Conservation (phyloP, 2,329 filamentous ascomycete species). For the Monosporascus ibericus region DNA sequence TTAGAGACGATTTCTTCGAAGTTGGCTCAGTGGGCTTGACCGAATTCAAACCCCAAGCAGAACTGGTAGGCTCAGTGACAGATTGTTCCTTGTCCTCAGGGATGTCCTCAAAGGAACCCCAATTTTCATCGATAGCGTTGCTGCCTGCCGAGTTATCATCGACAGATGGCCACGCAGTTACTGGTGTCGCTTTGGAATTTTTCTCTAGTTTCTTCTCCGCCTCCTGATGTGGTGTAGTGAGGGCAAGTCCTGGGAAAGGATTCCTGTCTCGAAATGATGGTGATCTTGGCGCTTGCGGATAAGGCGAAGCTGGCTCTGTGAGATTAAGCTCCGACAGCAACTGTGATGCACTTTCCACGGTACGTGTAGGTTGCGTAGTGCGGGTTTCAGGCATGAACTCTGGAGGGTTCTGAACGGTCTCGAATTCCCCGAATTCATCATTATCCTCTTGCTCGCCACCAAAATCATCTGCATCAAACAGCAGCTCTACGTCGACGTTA, state of each 20-base stretch:
- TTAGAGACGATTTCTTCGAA: constrained; percentile 1
- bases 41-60: constrained; percentile 24
- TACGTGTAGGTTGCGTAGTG: constrained; percentile 19
- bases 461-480: constrained; percentile 61
- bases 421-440: constrained; percentile 57
- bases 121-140: constrained; percentile 36
- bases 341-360: constrained; percentile 22
- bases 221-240: constrained; percentile 35
- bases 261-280: constrained; percentile 49
- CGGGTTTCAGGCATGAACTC: constrained; percentile 37
- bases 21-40: constrained; percentile 11
- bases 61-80: constrained; percentile 9
- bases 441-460: constrained; percentile 43
- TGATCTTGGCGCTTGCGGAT: constrained; percentile 44
- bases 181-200: constrained; percentile 29
- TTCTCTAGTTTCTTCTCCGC: constrained; percentile 25
- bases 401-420: constrained; percentile 32
- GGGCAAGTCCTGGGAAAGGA: constrained; percentile 42
- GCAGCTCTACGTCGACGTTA: constrained; percentile 42
- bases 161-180: constrained; percentile 40
- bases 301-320: constrained; percentile 26
- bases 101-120: constrained; percentile 46
- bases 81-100: constrained; percentile 20
- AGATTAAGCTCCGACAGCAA: constrained; percentile 30
- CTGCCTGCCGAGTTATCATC: constrained; percentile 16